Percentiles rank a stretch among this genome's conserved stretches.
Evolutionary conservation across 345 rosid species (phyloP).

Genomic region (Camelina hispida): DNA sequence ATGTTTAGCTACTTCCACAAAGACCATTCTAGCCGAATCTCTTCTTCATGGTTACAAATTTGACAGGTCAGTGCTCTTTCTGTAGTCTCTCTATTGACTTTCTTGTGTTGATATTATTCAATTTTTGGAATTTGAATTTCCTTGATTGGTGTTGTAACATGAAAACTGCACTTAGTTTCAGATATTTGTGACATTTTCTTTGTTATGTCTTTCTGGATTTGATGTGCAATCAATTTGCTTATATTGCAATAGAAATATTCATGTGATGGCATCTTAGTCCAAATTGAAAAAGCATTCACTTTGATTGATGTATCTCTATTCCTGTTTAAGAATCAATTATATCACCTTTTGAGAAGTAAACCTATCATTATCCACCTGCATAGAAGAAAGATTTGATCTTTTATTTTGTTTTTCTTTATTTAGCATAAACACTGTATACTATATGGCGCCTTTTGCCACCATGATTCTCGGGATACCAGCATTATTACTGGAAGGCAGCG

Average conservation of each 20-base stretch:
- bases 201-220: neutral
- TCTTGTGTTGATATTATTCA: neutral
- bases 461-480: slow-evolving; percentile 94
- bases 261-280: slow-evolving; percentile 21
- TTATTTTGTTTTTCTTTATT: slow-evolving; percentile 13
- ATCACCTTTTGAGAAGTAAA: slow-evolving; percentile 22
- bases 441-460: slow-evolving; percentile 99
- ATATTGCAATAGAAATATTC: slow-evolving; percentile 17
- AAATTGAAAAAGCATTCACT: slow-evolving; percentile 3
- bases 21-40: slow-evolving; percentile 98
- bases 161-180: neutral
- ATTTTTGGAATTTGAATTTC: neutral
- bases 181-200: neutral
- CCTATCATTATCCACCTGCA: neutral
- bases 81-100: neutral
- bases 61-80: slow-evolving; percentile 70
- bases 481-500: slow-evolving; percentile 83
- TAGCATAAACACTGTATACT: slow-evolving; percentile 98
- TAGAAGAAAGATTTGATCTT: slow-evolving; percentile 8
- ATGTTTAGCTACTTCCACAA: slow-evolving; percentile 99
- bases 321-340: neutral
- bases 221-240: slow-evolving; percentile 9
- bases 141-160: slow-evolving; percentile 3
- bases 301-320: slow-evolving; percentile 6
- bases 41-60: slow-evolving; percentile 96